Conservation (phyloP, 2,329 filamentous ascomycete species). For the Sphaerostilbella broomeana region DNA sequence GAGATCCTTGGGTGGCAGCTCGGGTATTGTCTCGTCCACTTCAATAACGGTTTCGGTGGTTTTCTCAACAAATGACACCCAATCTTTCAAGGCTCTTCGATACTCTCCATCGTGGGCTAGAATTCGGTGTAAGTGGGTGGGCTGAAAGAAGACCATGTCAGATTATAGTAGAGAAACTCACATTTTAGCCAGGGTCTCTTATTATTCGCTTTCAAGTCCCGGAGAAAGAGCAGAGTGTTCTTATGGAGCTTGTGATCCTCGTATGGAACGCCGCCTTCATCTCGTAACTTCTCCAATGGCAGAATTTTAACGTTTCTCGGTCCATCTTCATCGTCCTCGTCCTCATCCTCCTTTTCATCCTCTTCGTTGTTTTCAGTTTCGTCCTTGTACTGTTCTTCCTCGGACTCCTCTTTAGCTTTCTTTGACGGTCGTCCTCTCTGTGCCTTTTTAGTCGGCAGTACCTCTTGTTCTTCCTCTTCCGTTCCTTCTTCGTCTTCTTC, state of each 20-base stretch:
- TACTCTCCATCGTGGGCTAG: slow-evolving; percentile 75
- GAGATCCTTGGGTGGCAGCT: slow-evolving; percentile 78
- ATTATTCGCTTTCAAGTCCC: slow-evolving; percentile 55
- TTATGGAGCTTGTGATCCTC: slow-evolving; percentile 46
- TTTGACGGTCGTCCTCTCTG: slow-evolving; percentile 15
- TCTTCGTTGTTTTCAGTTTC: slow-evolving; percentile 20
- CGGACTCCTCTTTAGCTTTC: slow-evolving; percentile 16
- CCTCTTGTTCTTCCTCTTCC: slow-evolving; percentile 20
- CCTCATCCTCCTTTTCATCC: slow-evolving; percentile 19
- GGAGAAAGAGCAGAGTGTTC: slow-evolving; percentile 53
- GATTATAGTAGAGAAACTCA: slow-evolving; percentile 29
- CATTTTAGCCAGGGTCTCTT: slow-evolving; percentile 52
- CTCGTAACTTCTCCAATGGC: slow-evolving; percentile 31
- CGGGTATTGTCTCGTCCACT: slow-evolving; percentile 74
- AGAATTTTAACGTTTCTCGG: slow-evolving; percentile 30
- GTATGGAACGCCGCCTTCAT: slow-evolving; percentile 36
- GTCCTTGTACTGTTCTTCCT: slow-evolving; percentile 19
- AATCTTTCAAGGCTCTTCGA: slow-evolving; percentile 71
- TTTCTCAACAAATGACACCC: slow-evolving; percentile 68
- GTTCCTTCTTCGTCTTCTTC: slow-evolving; percentile 19
- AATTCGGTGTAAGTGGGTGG: too few relatives aligned
- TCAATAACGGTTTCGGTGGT: slow-evolving; percentile 65
- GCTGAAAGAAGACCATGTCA: too few relatives aligned
- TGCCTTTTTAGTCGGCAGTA: slow-evolving; percentile 22
- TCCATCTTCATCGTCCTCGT: slow-evolving; percentile 33